A percentile compares a stretch with the other conserved stretches of the same genome.
phyloP scores from a whole-genome alignment of 2,329 filamentous ascomycete genomes.

The Davidsoniella virescens region DNA sequence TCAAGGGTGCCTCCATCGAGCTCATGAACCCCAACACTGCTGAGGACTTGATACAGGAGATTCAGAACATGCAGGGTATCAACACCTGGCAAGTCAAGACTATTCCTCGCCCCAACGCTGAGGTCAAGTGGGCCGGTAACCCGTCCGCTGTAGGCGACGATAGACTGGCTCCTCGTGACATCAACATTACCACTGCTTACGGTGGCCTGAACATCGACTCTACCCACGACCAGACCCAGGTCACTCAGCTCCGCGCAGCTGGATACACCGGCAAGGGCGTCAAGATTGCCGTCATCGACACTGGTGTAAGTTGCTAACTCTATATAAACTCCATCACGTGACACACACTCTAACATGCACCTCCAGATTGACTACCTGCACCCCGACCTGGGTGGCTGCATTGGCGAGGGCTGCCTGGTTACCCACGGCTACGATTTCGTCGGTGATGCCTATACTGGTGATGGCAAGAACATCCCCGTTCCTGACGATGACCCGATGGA shows the following conservation, averaged over 20 bases:
- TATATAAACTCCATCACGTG: neutral
- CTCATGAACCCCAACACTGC: conserved; percentile 31
- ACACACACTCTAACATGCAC: neutral
- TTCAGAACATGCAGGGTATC: conserved; percentile 28
- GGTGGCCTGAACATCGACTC: conserved; percentile 19
- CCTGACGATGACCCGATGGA: conserved; percentile 38
- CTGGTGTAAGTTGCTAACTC: conserved; percentile 28
- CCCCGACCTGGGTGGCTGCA: conserved; percentile 47
- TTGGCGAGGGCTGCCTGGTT: conserved; percentile 42
- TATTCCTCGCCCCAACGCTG: conserved; percentile 27
- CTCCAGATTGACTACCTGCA: conserved; percentile 43
- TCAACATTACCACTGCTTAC: neutral
- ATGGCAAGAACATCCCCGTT: conserved; percentile 16
- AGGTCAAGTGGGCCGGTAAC: conserved; percentile 28
- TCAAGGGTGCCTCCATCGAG: conserved; percentile 38
- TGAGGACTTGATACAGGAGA: conserved; percentile 25
- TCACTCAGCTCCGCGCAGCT: conserved; percentile 33
- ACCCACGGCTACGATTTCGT: conserved; percentile 40
- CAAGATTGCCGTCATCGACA: conserved; percentile 37
- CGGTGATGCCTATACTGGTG: conserved; percentile 34
- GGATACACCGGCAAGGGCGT: conserved; percentile 34
- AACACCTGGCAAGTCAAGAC: conserved; percentile 33
- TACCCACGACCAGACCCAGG: conserved; percentile 40
- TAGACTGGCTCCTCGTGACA: conserved; percentile 6
- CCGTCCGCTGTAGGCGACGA: conserved; percentile 14